These are phyloP conservation scores for Globisporangium echinulatum DNA, from an alignment of 352 stramenopile species.

Conservation along the genomic window DNA sequence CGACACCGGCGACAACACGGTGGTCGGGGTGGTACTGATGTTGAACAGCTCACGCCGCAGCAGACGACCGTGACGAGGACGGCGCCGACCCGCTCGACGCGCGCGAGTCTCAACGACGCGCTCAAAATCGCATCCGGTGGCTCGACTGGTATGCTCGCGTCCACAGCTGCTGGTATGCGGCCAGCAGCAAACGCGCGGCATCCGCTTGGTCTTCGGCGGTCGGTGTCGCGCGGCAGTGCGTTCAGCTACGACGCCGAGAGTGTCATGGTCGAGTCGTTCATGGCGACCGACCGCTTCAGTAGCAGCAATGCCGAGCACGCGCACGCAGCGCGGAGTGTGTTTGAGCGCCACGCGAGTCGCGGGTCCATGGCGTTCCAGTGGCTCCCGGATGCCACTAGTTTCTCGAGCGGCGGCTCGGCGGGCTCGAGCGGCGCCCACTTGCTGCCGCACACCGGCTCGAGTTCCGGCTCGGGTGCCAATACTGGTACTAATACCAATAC, in stretches of 20 bases:
- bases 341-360: conserved; percentile 80
- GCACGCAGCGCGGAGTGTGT: conserved; percentile 46
- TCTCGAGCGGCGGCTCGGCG: neutral
- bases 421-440: neutral
- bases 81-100: neutral
- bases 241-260: conserved; percentile 88
- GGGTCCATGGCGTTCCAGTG: conserved; percentile 77
- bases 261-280: conserved; percentile 87
- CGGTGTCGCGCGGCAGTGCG: conserved; percentile 56
- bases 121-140: conserved; percentile 16
- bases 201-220: conserved; percentile 17
- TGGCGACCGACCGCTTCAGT: conserved; percentile 67
- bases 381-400: conserved; percentile 18
- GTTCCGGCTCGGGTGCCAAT: neutral
- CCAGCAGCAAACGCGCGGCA: neutral
- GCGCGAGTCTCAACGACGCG: conserved; percentile 7
- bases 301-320: conserved; percentile 19
- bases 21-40: neutral
- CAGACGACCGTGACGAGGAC: neutral
- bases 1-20: neutral
- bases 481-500: neutral
- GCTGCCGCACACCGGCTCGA: neutral
- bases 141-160: neutral
- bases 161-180: too few species aligned
- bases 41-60: neutral